Evolutionary conservation across 306 rosid genomes (phyloP), one percentile per base, ranked within the genome.

Genomic region (Potentilla sterilis): DNA sequence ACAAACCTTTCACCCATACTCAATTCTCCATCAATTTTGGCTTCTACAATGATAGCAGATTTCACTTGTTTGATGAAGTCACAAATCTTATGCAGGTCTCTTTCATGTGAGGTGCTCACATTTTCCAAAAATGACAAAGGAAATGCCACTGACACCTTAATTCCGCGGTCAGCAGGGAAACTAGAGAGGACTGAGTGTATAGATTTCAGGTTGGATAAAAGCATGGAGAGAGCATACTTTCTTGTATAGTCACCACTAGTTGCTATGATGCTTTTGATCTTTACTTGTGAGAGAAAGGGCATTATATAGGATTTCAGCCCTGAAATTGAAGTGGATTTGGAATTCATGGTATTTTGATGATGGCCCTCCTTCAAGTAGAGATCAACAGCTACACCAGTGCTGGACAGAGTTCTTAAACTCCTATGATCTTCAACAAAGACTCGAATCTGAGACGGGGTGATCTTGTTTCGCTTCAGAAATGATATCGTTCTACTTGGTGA

Each of bases 61-160:
- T 79, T 73, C 22, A 70, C 61, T 84, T 80, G 82, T 82, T 80
- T 83, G 59, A 89, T 55, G 66, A 59, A 82, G 44, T 79, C 78
- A 70, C 88, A 61, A 42, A 89, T 77, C 42, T 65, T 79, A 49
- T 74, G 55, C 37, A 86, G 81, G 21, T 79, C 54, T 44, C 55
- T 79, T 77, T 55, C 86, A 22, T 78, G 74, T 57, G 77, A 59
- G 63, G 42, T 55, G 22, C 75, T 80, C 83, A 84, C 35, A 73
- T 83, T 86, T 76, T 80, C 80, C 66, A 91, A 74, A 78, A 76
- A 67, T 66, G 87, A 58, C 68, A 85, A 72, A 64, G 97, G 83
- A 85, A 89, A 89, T 71, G 89, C 89, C 9, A 83, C 89, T 2
- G 89, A 85, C 63, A 91, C 74, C 69, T 79, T 87, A 43, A 87